Percentiles rank a stretch among this genome's conserved stretches.
phyloP scores from a whole-genome alignment of 768 basidiomycete genomes.

The Lactarius deliciosus region DNA sequence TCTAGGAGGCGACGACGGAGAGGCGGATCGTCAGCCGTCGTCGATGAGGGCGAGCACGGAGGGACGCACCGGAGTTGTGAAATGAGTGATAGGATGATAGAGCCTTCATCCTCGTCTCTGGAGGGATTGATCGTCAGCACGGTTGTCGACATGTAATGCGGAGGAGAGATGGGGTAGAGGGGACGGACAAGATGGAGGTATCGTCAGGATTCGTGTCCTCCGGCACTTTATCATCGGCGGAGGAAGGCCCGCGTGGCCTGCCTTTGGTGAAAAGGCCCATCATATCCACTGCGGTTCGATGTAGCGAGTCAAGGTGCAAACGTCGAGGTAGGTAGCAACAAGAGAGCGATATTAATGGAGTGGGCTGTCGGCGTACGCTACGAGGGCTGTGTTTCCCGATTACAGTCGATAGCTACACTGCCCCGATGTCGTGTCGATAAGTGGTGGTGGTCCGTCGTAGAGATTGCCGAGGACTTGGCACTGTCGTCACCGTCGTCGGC shows the following conservation, averaged over 20 bases:
- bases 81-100: slow-evolving; percentile 82
- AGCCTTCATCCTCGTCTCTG: slow-evolving; percentile 93
- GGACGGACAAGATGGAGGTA: slow-evolving; percentile 80
- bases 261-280: slow-evolving; percentile 71
- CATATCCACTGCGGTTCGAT: slow-evolving; percentile 44
- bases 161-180: slow-evolving; percentile 29
- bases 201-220: slow-evolving; percentile 88
- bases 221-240: slow-evolving; percentile 62
- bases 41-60: slow-evolving; percentile 1
- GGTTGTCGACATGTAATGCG: slow-evolving; percentile 32
- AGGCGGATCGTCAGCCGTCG: background rate
- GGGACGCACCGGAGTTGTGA: slow-evolving; percentile 74
- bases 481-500: slow-evolving; percentile 7
- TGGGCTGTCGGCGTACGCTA: background rate
- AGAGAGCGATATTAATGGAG: background rate
- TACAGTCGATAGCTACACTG: background rate
- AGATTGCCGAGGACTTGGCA: background rate
- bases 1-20: slow-evolving; percentile 40
- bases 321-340: background rate
- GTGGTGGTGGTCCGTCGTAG: background rate
- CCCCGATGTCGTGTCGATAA: slow-evolving; percentile 12
- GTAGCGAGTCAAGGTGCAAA: background rate
- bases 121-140: slow-evolving; percentile 34
- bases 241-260: slow-evolving; percentile 65
- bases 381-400: background rate